phyloP scores from a whole-genome alignment of 2,329 filamentous ascomycete genomes.

The Cyphellophora europaea region DNA sequence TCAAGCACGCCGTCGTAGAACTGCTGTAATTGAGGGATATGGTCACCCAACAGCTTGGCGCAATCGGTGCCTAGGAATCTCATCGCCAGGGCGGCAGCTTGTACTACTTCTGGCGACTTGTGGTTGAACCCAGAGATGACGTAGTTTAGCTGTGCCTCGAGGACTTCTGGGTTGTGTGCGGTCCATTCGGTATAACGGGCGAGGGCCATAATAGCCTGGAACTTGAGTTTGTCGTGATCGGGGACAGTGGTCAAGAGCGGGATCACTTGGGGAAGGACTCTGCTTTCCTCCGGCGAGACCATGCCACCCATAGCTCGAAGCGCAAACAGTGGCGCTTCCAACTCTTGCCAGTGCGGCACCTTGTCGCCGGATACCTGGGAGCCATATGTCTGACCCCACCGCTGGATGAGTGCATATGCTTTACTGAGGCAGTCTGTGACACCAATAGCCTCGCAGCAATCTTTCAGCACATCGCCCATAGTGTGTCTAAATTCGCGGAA shows the following conservation, averaged over 20 bases:
- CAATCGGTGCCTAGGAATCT: conserved; percentile 97
- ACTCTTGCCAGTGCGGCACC: conserved; percentile 90
- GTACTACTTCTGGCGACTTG: conserved; percentile 78
- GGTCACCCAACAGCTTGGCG: conserved; percentile 71
- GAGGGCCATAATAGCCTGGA: conserved; percentile 95
- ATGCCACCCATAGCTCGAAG: conserved; percentile 94
- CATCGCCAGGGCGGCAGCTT: conserved; percentile 85
- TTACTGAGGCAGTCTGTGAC: conserved; percentile 86
- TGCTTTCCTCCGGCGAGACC: conserved; percentile 80
- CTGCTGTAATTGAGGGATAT: conserved; percentile 75
- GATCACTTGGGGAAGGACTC: conserved; percentile 84
- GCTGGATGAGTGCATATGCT: conserved; percentile 73
- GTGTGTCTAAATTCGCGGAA: conserved; percentile 93
- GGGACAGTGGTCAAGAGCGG: conserved; percentile 90
- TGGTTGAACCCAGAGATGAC: conserved; percentile 90
- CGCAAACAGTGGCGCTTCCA: conserved; percentile 90
- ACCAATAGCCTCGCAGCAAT: conserved; percentile 92
- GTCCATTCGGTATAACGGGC: conserved; percentile 98
- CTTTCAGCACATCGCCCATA: conserved; percentile 97
- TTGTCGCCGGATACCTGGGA: conserved; percentile 61
- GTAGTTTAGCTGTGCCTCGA: conserved; percentile 89
- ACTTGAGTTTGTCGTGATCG: conserved; percentile 93
- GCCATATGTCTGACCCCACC: conserved; percentile 79
- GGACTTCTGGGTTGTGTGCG: conserved; percentile 79
- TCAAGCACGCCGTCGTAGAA: conserved; percentile 90